Percentiles rank a stretch among this genome's conserved stretches.
phyloP scores from a whole-genome alignment of 768 basidiomycete genomes.

The Tulasnella calospora region DNA sequence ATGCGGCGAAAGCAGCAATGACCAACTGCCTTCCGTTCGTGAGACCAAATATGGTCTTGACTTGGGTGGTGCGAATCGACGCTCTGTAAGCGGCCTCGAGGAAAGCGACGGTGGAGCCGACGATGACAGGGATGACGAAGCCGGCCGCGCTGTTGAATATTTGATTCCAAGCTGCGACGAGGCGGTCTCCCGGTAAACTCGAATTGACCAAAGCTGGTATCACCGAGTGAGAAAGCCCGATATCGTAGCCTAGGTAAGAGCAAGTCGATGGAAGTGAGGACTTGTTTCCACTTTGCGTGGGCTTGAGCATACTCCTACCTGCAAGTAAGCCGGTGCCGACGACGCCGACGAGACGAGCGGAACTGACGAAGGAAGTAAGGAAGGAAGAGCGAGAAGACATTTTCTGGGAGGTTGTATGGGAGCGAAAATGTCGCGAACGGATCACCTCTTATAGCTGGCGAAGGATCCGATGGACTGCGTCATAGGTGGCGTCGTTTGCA shows the following conservation, averaged over 20 bases:
- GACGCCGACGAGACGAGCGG: slow-evolving; percentile 3
- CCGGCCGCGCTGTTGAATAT: not conserved
- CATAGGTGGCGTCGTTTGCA: slow-evolving; percentile 1
- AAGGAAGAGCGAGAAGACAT: not conserved
- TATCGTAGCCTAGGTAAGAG: not conserved
- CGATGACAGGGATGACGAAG: not conserved
- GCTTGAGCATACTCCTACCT: not conserved
- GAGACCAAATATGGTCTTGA: not conserved
- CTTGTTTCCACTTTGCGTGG: not conserved
- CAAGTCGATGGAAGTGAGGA: not conserved
- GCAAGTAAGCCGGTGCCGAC: not conserved
- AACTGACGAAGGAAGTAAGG: not conserved
- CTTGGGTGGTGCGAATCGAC: not conserved
- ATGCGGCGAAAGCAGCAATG: not conserved
- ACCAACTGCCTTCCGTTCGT: not conserved
- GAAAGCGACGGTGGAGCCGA: not conserved
- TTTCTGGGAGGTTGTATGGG: not conserved
- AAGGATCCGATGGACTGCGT: not conserved
- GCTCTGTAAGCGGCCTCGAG: not conserved
- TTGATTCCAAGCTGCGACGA: not conserved
- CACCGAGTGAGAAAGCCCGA: not conserved
- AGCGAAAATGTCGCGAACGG: not conserved
- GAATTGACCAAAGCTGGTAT: not conserved
- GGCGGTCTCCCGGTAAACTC: not conserved
- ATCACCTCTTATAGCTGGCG: not conserved